Percentiles rank a stretch among this genome's conserved stretches.
These are phyloP conservation scores for Parsonsia alboflavescens DNA, from an alignment of 257 asterid genomes.

Conservation along the genomic window DNA sequence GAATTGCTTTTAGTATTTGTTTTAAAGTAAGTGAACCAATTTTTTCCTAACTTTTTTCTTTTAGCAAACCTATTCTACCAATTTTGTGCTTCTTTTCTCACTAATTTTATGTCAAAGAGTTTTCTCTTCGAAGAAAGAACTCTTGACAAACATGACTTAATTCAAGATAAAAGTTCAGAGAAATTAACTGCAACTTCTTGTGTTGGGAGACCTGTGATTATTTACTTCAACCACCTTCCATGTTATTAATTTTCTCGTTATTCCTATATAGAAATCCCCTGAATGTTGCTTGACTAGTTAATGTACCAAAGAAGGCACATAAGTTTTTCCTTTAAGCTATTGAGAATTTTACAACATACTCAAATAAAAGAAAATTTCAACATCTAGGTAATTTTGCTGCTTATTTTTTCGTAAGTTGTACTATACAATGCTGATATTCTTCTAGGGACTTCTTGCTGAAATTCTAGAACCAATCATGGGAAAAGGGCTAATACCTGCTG, in stretches of 20 bases:
- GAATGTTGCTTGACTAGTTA: not conserved
- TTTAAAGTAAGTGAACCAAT: no score
- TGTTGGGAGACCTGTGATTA: not conserved
- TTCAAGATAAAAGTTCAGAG: no score
- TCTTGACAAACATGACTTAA: no score
- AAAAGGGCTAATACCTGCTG: slow-evolving; percentile 97
- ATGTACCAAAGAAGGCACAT: not conserved
- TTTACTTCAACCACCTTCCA: not conserved
- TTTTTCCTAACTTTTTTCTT: not conserved
- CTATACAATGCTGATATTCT: slow-evolving; percentile 12
- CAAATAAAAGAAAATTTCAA: not conserved
- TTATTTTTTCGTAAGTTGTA: not conserved
- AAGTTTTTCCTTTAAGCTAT: not conserved
- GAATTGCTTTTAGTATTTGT: no score
- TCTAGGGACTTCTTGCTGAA: slow-evolving; percentile 95
- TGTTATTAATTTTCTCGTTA: not conserved
- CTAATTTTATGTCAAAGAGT: not conserved
- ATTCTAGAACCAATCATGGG: slow-evolving; percentile 99
- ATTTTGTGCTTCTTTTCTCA: not conserved
- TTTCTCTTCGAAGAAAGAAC: no score
- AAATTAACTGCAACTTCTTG: not conserved
- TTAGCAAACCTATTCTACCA: not conserved
- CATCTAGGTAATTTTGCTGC: not conserved
- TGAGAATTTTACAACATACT: not conserved
- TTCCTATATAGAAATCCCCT: not conserved